These are phyloP conservation scores for Amanita fuliginea DNA, from an alignment of 768 basidiomycete species.

Conservation along the genomic window DNA sequence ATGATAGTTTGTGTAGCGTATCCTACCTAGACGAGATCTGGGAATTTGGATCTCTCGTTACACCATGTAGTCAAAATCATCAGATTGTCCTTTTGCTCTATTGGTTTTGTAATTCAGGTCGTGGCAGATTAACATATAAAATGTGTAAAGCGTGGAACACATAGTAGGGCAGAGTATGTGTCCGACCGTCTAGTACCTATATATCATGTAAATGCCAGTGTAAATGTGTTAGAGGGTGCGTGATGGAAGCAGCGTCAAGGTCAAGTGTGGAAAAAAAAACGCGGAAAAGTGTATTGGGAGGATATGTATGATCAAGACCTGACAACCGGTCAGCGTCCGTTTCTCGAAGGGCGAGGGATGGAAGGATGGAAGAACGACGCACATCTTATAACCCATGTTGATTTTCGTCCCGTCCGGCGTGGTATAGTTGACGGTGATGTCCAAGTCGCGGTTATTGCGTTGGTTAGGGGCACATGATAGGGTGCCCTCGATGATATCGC, in stretches of 20 bases:
- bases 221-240: not conserved
- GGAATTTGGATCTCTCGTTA: too few species aligned
- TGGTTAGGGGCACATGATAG: slow-evolving; percentile 81
- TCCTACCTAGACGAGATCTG: too few species aligned
- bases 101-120: too few species aligned
- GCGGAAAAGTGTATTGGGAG: not conserved
- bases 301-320: slow-evolving; percentile 47
- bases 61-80: too few species aligned
- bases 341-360: slow-evolving; percentile 13
- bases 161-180: not conserved
- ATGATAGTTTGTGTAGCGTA: too few species aligned
- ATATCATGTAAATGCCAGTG: not conserved
- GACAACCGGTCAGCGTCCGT: slow-evolving; percentile 56
- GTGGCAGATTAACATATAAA: not conserved
- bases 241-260: not conserved
- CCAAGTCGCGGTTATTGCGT: slow-evolving; percentile 91
- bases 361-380: slow-evolving; percentile 33
- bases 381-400: slow-evolving; percentile 76
- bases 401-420: not conserved
- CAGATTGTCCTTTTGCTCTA: too few species aligned
- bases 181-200: slow-evolving; percentile 2
- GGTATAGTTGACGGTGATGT: slow-evolving; percentile 75
- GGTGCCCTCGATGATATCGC: slow-evolving; percentile 61
- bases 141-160: not conserved
- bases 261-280: slow-evolving; percentile 9